These are phyloP conservation scores for Camelina neglecta DNA, from an alignment of 345 rosid species.

Conservation along the genomic window DNA sequence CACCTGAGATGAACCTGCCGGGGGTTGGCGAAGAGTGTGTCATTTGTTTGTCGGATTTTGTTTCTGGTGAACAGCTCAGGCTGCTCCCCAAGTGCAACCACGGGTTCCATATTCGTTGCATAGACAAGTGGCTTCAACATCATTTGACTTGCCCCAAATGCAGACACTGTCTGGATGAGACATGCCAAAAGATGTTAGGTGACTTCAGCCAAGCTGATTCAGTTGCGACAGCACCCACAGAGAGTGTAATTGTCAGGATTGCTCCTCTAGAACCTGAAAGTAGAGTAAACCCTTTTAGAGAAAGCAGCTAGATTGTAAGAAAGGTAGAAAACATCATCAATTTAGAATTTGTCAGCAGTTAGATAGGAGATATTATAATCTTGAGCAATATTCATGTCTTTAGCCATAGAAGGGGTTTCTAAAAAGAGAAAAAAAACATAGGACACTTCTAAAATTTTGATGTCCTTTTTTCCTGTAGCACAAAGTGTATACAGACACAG, in stretches of 20 bases:
- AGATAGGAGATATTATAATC: constrained; percentile 20
- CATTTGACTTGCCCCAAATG: constrained; percentile 75
- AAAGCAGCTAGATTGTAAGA: constrained; percentile 18
- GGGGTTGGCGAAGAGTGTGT: constrained; percentile 60
- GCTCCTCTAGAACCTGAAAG: constrained; percentile 51
- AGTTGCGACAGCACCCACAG: constrained; percentile 15
- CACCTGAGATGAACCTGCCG: constrained; percentile 46
- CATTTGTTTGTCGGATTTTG: constrained; percentile 61
- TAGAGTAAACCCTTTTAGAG: constrained; percentile 37
- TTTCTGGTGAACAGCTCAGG: constrained; percentile 50
- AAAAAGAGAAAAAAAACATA: neutral
- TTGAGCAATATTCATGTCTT: neutral
- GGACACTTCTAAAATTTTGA: neutral
- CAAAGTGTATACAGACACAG: constrained; percentile 37
- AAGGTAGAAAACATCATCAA: neutral
- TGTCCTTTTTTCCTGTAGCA: constrained; percentile 31
- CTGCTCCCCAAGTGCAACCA: constrained; percentile 73
- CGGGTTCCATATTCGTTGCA: constrained; percentile 67
- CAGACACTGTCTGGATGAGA: constrained; percentile 52
- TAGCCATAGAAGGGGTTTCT: neutral
- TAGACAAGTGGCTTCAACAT: constrained; percentile 69
- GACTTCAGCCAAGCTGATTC: constrained; percentile 20
- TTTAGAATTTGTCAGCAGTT: constrained; percentile 5
- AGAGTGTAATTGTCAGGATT: constrained; percentile 33
- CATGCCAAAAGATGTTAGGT: constrained; percentile 44